Base-by-base conservation (phyloP, 192 early-diverging fungal species). In the Linnemannia schmuckeri region DNA sequence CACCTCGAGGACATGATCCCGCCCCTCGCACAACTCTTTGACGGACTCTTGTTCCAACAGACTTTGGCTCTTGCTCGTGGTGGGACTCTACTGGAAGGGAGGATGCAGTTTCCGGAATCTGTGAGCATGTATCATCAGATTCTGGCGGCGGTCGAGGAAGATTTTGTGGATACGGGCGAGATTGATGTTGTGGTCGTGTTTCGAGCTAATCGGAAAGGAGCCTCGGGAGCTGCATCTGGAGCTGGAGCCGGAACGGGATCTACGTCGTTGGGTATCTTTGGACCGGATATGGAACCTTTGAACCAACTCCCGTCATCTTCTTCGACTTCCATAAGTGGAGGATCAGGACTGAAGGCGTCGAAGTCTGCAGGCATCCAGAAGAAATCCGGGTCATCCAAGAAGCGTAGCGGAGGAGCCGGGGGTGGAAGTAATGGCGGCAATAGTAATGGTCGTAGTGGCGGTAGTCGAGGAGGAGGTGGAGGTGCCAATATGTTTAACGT, bases 401-500 rank as follows among this genome's bases (percentile, higher is more conserved):
- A 84, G 41, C 75, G 76, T 49, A 73, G 33, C 30, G 47, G 49
- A 15, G 37, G 38, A 20, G n/a, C 41, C 8, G 15, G 17, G 44
- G 79, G 84, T 24, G 27, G 24, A 24, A 47, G 73, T 10, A 24
- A 33, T 40, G 24, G 24, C 5, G 46, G 38, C 15, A 57, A 71
- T 12, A 27, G 71, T 40, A 57, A 52, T 41, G 52, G 70, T 20
- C 8, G 33, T 73, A 42, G 75, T 17, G n/a, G 61, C 13, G 17
- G 78, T 10, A 37, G 57, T 30, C n/a, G 76, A 40, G 70, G 77
- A 1, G 70, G 79, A 3, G 37, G 75, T 7, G 70, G 54, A 10
- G 84, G 84, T 18, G 84, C 52, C 33, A 88, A 89, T 73, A 82
- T 89, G 80, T 89, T 89, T 40, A 85, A 82, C 42, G 88, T 89